Evolutionary conservation across 257 asterid genomes (phyloP), one percentile per base, ranked within the genome.

Genomic region (Primulina tabacum): DNA sequence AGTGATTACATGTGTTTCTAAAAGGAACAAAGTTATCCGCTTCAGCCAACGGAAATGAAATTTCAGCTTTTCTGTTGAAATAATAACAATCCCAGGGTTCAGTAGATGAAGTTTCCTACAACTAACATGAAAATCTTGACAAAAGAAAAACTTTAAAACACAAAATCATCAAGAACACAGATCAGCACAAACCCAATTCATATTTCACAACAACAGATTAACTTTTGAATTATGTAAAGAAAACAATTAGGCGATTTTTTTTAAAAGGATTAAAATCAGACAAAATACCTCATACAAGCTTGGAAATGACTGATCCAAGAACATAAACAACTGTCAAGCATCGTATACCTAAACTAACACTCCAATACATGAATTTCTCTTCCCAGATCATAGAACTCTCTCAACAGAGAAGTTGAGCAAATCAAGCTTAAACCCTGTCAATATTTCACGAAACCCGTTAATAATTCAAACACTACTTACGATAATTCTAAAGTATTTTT

Each of bases 221-320:
- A 14, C 5, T 43, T 38, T 43, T 12, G 53, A 3, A 14, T 4
- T 43, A 43, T 43, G 53, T 12, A 14, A 43, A 43, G 53, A 43
- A 50, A 50, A 50, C 57, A 50, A 50, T 50, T 14, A 50, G 55
- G 8, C 57, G 21, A 43, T 2, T 8, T 38, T 32, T 32, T 32
- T 32, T 32, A 72, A 60, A 29, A 14, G 60, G 74, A 71, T 29
- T 60, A 72, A 69, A 85, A 81, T 72, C 78, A 77, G 86, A 79
- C 61, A 40, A 83, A 89, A 68, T 87, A 89, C 96, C 96, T 95
- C 88, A 89, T 83, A 76, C 86, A 87, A 80, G 89, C 85, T 59
- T 87, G 86, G 81, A 89, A 77, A 62, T 79, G 81, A 77, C 69
- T 79, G 87, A 87, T 82, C 92, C 92, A 89, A 78, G 90, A 74